Conservation (phyloP, 805 yeast genomes). For the Komagataella kurtzmanii region DNA sequence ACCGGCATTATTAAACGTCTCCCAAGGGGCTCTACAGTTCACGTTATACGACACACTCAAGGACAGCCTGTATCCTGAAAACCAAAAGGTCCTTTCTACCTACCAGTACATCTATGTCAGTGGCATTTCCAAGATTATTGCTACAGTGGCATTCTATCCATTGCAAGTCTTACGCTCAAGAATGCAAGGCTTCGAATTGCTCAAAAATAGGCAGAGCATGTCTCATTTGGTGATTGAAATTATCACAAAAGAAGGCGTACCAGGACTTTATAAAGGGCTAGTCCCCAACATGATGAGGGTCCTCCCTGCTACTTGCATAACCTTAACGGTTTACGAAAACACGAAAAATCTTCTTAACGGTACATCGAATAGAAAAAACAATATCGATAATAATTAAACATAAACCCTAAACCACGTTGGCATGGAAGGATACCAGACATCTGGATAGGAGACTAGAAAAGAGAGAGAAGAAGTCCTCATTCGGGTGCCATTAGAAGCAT, state of each 20-base stretch:
- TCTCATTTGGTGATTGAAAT: constrained; percentile 25
- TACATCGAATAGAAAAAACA: background rate
- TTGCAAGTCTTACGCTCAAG: constrained; percentile 71
- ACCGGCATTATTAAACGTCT: constrained; percentile 67
- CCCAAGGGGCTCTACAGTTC: constrained; percentile 84
- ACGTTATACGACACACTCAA: constrained; percentile 76
- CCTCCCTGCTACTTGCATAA: constrained; percentile 85
- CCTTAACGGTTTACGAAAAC: constrained; percentile 75
- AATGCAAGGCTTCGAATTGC: constrained; percentile 38
- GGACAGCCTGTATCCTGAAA: constrained; percentile 8
- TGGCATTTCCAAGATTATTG: constrained; percentile 50
- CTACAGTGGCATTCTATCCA: constrained; percentile 67
- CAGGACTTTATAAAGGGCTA: constrained; percentile 77
- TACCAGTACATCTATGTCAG: constrained; percentile 54
- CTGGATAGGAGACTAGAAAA: background rate
- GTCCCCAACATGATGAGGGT: constrained; percentile 69
- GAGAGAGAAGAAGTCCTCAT: background rate
- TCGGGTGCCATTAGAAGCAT: background rate
- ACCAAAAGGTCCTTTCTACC: constrained; percentile 23
- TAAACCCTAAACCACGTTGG: background rate
- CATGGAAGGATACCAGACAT: background rate
- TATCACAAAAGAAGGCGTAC: constrained; percentile 35
- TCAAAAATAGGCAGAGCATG: constrained; percentile 10
- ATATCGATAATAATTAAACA: background rate
- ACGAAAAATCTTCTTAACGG: constrained; percentile 19